Percentiles rank a stretch among this genome's conserved stretches.
Evolutionary conservation across 208 protist genomes (phyloP).

Genomic region (Trypanosomatidae sp.): DNA sequence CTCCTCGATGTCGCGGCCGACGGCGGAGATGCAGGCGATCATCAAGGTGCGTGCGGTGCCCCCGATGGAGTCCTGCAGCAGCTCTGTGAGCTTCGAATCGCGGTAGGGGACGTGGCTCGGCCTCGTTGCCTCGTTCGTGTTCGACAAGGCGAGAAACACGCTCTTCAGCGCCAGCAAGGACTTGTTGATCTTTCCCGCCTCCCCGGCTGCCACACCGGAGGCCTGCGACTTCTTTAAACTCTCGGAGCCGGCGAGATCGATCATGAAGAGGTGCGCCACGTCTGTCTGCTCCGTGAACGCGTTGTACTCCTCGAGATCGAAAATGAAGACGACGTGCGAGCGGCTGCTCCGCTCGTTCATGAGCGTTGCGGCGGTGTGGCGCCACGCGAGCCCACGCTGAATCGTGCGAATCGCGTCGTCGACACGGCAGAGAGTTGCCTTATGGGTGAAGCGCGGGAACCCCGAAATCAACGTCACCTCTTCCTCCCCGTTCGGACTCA

Average conservation of each 20-base stretch:
- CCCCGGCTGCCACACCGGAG: conserved; percentile 76
- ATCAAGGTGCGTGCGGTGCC: conserved; percentile 93
- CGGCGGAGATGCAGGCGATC: conserved; percentile 95
- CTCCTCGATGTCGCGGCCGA: conserved; percentile 94
- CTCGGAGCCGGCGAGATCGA: conserved; percentile 97
- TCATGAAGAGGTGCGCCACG: conserved; percentile 94
- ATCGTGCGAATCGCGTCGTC: conserved; percentile 80
- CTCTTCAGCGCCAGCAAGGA: conserved; percentile 94
- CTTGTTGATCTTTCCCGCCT: conserved; percentile 93
- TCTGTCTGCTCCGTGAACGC: conserved; percentile 87
- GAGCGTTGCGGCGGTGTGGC: conserved; percentile 90
- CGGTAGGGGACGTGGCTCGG: conserved; percentile 93
- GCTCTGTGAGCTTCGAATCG: conserved; percentile 94
- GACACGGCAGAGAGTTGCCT: conserved; percentile 66
- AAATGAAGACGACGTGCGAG: conserved; percentile 97
- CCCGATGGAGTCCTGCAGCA: conserved; percentile 95
- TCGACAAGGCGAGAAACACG: conserved; percentile 89
- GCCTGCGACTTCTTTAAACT: conserved; percentile 93
- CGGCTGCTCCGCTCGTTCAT: conserved; percentile 97
- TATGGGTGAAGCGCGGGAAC: conserved; percentile 71
- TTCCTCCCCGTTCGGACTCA: conserved; percentile 73
- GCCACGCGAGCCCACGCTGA: conserved; percentile 61
- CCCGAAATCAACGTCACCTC: conserved; percentile 84
- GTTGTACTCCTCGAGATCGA: conserved; percentile 88
- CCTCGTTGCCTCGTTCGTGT: conserved; percentile 76